Conservation (phyloP, 345 rosid genomes). For the Hevea brasiliensis region DNA sequence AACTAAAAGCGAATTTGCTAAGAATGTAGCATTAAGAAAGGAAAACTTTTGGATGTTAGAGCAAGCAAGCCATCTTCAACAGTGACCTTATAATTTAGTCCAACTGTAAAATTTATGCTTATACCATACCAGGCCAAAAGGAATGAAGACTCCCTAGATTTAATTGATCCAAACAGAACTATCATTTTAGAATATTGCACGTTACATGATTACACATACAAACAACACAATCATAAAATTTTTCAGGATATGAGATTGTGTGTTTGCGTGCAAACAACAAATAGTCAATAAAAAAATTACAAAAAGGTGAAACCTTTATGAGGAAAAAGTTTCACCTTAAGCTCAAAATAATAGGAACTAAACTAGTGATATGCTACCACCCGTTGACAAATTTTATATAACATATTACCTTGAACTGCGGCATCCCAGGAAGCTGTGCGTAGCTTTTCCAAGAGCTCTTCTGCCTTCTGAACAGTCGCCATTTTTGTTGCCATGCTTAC, state of each 20-base stretch:
- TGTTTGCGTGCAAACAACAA: too few species aligned
- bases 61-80: background rate
- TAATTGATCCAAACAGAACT: background rate
- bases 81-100: background rate
- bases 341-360: too few species aligned
- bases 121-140: background rate
- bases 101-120: background rate
- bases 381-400: slow-evolving; percentile 4
- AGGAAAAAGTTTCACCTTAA: too few species aligned
- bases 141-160: background rate
- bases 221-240: background rate
- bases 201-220: background rate
- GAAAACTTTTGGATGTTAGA: background rate
- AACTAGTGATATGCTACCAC: background rate
- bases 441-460: slow-evolving; percentile 80
- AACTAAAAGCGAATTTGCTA: background rate
- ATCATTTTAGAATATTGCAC: background rate
- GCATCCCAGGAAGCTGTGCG: slow-evolving; percentile 84
- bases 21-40: slow-evolving; percentile 1
- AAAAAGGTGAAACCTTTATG: background rate
- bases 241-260: background rate
- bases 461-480: slow-evolving; percentile 88
- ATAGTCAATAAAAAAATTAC: background rate
- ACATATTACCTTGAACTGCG: slow-evolving; percentile 70
- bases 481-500: slow-evolving; percentile 94